Evolutionary conservation across 1,284 basidiomycete species (phyloP), one percentile per base, ranked within the genome.

Genomic region (Ceratobasidium sp.): DNA sequence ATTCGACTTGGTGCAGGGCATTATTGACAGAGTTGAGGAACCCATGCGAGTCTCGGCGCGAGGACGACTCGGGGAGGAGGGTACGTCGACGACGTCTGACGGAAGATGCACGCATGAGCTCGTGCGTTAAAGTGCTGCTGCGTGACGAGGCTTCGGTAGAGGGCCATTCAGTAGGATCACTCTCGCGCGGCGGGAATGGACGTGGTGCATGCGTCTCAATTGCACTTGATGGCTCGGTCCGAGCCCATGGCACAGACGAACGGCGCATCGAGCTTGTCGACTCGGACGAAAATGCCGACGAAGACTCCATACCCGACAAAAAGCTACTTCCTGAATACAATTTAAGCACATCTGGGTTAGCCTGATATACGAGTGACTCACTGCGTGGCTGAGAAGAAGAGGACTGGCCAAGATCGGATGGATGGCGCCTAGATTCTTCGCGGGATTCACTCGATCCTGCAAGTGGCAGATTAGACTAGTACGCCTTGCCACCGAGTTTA

Each of bases 1-100:
- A 65, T 50, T 65, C 60, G 35, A 65, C 60, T 27, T 65, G 60
- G 29, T 65, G 22, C 25, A 65, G n/a, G 20, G 60, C 60, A 40
- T 45, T 49, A 25, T 67, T 38, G 35, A 67, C 22, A 17, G 49
- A 43, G 34, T 67, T 29, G 25, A 67, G 38, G 34, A 67, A 67
- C 32, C 50, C 52, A 25, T 34, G 22, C 29, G 62, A 52, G n/a
- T 17, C 35, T 43, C 62, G n/a, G 10, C 62, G 40, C 7, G 62
- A 45, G 15, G 62, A 7, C 12, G 62, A 53, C 35, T 67, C 62
- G 7, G 62, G 62, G 17, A 67, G 40, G 3, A 67, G 62, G 50
- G 62, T 54, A n/a, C 62, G 49, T n/a, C 62, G 62, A 12, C 62
- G 62, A 43, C 62, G 62, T n/a, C 50, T 38, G 10, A 47, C 10